These are phyloP conservation scores for Lolium rigidum DNA, from an alignment of 176 grass and related monocot genomes.

Conservation along the genomic window DNA sequence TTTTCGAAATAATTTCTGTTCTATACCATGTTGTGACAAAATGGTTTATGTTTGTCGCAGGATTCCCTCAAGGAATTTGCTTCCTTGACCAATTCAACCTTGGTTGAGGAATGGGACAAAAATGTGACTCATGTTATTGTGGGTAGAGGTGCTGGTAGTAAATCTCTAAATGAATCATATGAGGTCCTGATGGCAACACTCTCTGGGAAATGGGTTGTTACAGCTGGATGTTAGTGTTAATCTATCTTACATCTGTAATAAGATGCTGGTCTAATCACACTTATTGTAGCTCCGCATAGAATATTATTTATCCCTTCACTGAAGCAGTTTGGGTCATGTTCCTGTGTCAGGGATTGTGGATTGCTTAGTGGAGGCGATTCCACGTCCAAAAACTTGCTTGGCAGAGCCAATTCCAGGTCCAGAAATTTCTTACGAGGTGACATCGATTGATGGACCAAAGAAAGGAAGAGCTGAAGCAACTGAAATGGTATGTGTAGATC, in stretches of 20 bases:
- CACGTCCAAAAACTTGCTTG: constrained; percentile 21
- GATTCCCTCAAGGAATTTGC: constrained; percentile 45
- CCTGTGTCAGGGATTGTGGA: constrained; percentile 39
- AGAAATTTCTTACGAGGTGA: constrained; percentile 41
- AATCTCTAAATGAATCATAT: constrained; percentile 35
- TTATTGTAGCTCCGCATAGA: neutral
- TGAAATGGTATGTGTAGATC: constrained; percentile 37
- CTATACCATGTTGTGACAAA: neutral
- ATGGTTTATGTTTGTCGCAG: constrained; percentile 14
- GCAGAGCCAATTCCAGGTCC: neutral
- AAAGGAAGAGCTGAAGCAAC: constrained; percentile 45
- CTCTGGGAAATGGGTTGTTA: constrained; percentile 52
- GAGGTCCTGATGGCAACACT: constrained; percentile 55
- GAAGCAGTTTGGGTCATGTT: neutral
- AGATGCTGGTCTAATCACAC: neutral
- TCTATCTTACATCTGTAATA: constrained; percentile 9
- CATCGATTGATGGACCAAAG: constrained; percentile 24
- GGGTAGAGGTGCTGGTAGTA: constrained; percentile 7
- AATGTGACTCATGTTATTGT: constrained; percentile 63
- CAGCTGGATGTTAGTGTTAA: constrained; percentile 42
- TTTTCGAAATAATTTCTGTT: constrained; percentile 14
- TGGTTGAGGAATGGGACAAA: constrained; percentile 31
- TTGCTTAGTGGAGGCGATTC: neutral
- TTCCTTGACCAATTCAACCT: neutral
- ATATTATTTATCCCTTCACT: neutral